A percentile compares a stretch with the other conserved stretches of the same genome.
Evolutionary conservation across 1,139 yeast genomes (phyloP).

Genomic region (Kurtzmaniella natalensis): DNA sequence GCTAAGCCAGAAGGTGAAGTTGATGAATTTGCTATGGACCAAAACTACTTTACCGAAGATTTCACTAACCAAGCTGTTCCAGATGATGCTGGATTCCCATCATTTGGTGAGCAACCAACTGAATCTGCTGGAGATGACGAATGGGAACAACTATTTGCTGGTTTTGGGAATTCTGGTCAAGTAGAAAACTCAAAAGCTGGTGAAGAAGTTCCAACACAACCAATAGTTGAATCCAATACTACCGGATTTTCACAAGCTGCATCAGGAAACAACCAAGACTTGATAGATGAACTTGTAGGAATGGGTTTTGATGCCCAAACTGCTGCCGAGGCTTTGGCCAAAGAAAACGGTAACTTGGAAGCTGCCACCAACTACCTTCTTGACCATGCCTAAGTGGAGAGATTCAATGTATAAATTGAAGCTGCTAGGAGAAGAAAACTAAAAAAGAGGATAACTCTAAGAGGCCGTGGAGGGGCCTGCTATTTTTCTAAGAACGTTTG

Average conservation of each 20-base stretch:
- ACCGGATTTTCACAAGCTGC: neutral
- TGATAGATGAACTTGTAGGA: constrained; percentile 71
- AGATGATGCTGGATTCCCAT: constrained; percentile 5
- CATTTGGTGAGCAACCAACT: constrained; percentile 7
- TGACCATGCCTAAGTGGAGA: constrained; percentile 58
- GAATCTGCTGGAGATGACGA: constrained; percentile 53
- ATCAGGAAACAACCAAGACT: constrained; percentile 7
- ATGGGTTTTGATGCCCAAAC: constrained; percentile 81
- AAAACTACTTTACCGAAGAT: constrained; percentile 29
- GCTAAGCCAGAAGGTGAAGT: constrained; percentile 40
- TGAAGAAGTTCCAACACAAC: constrained; percentile 4
- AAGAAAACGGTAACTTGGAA: constrained; percentile 70
- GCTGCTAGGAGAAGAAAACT: too few relatives aligned
- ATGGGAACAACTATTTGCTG: constrained; percentile 94
- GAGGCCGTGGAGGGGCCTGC: too few relatives aligned
- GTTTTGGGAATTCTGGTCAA: constrained; percentile 62
- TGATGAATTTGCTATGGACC: constrained; percentile 16
- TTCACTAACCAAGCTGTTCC: constrained; percentile 27
- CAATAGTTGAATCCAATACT: too few relatives aligned
- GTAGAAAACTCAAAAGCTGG: constrained; percentile 6
- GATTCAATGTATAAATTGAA: constrained; percentile 3
- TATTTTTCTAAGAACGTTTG: too few relatives aligned
- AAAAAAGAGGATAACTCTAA: too few relatives aligned
- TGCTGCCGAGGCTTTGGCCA: constrained; percentile 64
- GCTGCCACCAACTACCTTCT: constrained; percentile 81